These are phyloP conservation scores for Solanum medicagineum DNA, from an alignment of 257 asterid genomes.

Conservation along the genomic window DNA sequence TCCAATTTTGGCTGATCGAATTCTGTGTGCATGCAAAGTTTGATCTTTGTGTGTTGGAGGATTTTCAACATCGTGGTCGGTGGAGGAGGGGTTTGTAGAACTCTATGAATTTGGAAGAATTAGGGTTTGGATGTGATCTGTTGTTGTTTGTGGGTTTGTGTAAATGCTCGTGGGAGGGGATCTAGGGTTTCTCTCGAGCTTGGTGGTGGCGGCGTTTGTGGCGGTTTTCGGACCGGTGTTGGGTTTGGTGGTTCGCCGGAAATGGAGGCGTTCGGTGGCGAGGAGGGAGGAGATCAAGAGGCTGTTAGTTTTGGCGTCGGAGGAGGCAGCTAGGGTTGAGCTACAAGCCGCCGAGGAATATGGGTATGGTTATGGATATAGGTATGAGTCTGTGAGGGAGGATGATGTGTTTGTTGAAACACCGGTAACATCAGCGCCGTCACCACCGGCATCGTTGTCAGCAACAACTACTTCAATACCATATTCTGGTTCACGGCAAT, in stretches of 20 bases:
- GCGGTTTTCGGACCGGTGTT: constrained; percentile 21
- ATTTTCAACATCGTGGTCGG: neutral
- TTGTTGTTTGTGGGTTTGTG: constrained; percentile 9
- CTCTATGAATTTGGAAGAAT: constrained; percentile 23
- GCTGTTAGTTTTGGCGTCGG: constrained; percentile 50
- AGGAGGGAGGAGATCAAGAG: constrained; percentile 62
- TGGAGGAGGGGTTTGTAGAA: neutral
- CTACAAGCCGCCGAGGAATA: constrained; percentile 23
- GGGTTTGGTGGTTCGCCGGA: constrained; percentile 39
- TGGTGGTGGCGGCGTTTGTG: constrained; percentile 24
- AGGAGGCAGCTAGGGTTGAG: constrained; percentile 67
- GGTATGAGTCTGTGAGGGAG: constrained; percentile 8
- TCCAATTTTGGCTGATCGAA: neutral
- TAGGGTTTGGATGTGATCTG: constrained; percentile 33
- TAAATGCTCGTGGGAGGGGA: constrained; percentile 65
- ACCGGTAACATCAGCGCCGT: constrained; percentile 11
- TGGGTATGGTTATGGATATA: constrained; percentile 3
- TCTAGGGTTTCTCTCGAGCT: constrained; percentile 39
- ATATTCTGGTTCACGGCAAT: constrained; percentile 7
- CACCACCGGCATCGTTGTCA: neutral
- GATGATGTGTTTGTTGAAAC: constrained; percentile 3
- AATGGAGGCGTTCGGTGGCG: constrained; percentile 46
- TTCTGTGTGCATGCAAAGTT: neutral
- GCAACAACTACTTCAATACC: neutral
- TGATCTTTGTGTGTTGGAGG: neutral